Evolutionary conservation across 2,329 filamentous ascomycete species (phyloP), one percentile per base, ranked within the genome.

Genomic region (Trichophyton rubrum): DNA sequence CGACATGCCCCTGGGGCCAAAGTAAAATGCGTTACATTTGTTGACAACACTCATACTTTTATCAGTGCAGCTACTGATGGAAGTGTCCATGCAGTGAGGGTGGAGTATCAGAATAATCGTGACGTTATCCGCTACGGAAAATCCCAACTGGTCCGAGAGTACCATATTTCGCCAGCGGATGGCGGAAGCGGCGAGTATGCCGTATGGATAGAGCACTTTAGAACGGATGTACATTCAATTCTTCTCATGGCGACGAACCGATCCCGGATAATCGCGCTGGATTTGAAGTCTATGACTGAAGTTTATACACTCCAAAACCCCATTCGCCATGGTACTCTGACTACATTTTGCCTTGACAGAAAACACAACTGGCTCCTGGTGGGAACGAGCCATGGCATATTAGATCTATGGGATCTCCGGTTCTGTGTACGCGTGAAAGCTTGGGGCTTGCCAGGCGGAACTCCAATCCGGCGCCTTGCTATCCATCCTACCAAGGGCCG

Each of bases 391-490:
- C 91, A 97, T 70, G 93, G 95, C 40, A 86, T 97, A 30, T 78
- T 99, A 6, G 88, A 95, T 70, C 80, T 99, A 1, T 99, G 93
- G 93, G 93, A 99, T 73, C 79, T 99, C 45, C 87, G 93, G n/a
- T 99, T 99, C 79, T 87, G 85, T 65, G 82, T 97, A 67, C 84
- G 90, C 22, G 78, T 97, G 24, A 90, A 89, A 71, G 88, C 86
- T 13, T 97, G 91, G 90, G 90, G 90, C 0, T 82, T 96, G 30
- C 85, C 89, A 0, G 89, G 88, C 22, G 88, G 88, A 62, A 85
- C 86, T 0, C 80, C 89, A 17, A 89, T 97, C 64, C 87, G 92
- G 67, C 82, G 90, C 35, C 79, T 99, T 15, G 81, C 84, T 61
- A 78, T 95, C 0, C 90, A 95, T 68, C 90, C 90, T 0, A 82